Evolutionary conservation across 495 filamentous ascomycete species (phyloP), one percentile per base, ranked within the genome.

Genomic region (Pyrenopolyporus hunteri): DNA sequence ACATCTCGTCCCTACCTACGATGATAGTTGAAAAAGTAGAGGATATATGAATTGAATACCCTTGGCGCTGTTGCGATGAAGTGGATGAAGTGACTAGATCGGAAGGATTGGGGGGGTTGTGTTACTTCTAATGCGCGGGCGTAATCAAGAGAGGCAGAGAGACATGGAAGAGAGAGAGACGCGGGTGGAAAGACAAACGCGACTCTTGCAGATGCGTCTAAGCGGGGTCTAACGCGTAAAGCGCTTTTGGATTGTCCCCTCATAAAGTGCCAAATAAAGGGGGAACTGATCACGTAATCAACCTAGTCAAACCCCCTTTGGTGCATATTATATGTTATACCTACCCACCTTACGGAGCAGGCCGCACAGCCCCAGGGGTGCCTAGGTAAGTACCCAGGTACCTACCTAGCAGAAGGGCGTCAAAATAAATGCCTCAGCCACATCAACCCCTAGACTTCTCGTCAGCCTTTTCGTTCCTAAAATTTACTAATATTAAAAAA

Each of bases 1-100:
- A 52, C 72, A 74, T 74, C 7, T 64, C 63, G 71, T 47, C 32
- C 47, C 8, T 23, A n/a, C n/a, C n/a, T 36, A 23, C 25, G n/a
- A 26, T 23, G 8, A 47, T 42, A 25, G 16, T 33, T 20, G 1
- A 11, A 29, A 6, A 16, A 9, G 0, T 8, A 22, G 23, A 36
- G 19, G 36, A 44, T 55, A 16, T 10, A 45, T 31, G 23, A 33
- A 4, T 32, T 39, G 26, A 4, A 22, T 16, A 37, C 2, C 39
- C 47, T 20, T 26, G 19, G 26, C n/a, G n/a, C n/a, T n/a, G n/a
- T n/a, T n/a, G n/a, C n/a, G n/a, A n/a, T n/a, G n/a, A n/a, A n/a
- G n/a, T 31, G 14, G 32, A 49, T 17, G 46, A 46, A 32, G 37
- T 44, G 31, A 25, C 20, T 16, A 29, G 43, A 17, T 37, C 29